Base-by-base conservation (phyloP, 2,329 filamentous ascomycete species). In the Claviceps sp. region DNA sequence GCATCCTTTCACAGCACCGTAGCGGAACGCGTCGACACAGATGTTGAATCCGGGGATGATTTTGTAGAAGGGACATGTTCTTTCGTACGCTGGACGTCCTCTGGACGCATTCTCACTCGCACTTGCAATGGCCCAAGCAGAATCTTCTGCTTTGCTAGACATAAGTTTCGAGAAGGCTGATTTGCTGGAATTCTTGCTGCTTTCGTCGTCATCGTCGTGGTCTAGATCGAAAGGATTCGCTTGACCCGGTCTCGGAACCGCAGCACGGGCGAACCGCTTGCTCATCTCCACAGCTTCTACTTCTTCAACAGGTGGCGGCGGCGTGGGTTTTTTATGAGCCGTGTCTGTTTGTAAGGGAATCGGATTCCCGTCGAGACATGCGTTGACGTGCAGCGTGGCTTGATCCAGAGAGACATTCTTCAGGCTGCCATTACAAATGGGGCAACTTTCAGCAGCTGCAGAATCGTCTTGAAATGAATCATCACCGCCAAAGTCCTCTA, bases 11-110 rank as follows among this genome's bases (percentile, higher is more conserved):
- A 98, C 88, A 4, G 90, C 88, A 2, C 93, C 93, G 62, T 97
- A 98, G 20, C 91, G 82, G 62, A 98, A 95, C 0, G 93, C 93
- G 67, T 98, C 93, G 0, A 98, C 93, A 53, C 88, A 94, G 50
- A 97, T 94, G 57, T 78, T 88, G 61, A 96, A 85, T 0, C 88
- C 89, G 0, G 91, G 90, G 70, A 98, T 84, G 57, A 97, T 96
- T 67, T 98, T 98, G 73, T 98, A 98, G 62, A 98, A 98, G 0
- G 93, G 93, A 62, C 93, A 98, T 0, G 88, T 96, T 48, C 93
- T 81, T 62, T 91, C 79, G 61, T 91, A 93, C 0, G 90, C 85
- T 18, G 86, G 87, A 63, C 88, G 93, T 22, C 93, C 91, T 42
- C 88, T 79, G 2, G 89, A 83, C 1, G 85, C 79, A 30, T 79